phyloP scores from a whole-genome alignment of 2,329 filamentous ascomycete genomes.

The Fusarium napiforme region DNA sequence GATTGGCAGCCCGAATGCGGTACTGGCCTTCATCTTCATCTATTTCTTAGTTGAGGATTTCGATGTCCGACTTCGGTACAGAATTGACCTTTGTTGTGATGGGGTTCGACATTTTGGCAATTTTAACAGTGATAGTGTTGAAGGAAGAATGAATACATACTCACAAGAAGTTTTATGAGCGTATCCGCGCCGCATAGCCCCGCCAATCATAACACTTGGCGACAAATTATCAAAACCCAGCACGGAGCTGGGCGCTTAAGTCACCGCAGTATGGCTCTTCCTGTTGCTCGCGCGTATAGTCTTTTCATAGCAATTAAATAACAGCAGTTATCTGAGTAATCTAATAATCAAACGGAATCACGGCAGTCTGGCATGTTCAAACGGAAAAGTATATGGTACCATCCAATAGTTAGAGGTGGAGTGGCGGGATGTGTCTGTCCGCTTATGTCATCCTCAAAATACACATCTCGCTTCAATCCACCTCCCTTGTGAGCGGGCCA shows the following conservation, averaged over 20 bases:
- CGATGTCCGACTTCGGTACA: not conserved
- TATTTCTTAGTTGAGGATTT: not conserved
- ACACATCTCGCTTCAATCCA: not conserved
- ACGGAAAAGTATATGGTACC: not conserved
- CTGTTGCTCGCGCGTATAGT: not conserved
- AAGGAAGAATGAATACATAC: not conserved
- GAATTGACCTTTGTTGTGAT: rapidly evolving
- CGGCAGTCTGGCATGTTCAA: not conserved
- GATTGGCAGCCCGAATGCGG: not conserved
- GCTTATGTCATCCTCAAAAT: slow-evolving; percentile 2
- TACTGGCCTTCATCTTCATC: not conserved
- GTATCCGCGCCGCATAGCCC: too few relatives aligned
- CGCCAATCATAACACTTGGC: too few relatives aligned
- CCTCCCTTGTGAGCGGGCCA: not conserved
- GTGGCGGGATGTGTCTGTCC: not conserved
- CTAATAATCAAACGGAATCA: not conserved
- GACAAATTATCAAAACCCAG: too few relatives aligned
- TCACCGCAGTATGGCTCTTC: not conserved
- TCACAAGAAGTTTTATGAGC: not conserved
- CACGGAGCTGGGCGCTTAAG: too few relatives aligned
- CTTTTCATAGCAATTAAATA: not conserved
- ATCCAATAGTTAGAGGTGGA: not conserved
- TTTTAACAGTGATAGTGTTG: not conserved
- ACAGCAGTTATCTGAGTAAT: not conserved
- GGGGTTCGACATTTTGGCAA: rapidly evolving